Evolutionary conservation across 2,329 filamentous ascomycete genomes (phyloP).

Genomic region (Chrysosporium keratinophilum): DNA sequence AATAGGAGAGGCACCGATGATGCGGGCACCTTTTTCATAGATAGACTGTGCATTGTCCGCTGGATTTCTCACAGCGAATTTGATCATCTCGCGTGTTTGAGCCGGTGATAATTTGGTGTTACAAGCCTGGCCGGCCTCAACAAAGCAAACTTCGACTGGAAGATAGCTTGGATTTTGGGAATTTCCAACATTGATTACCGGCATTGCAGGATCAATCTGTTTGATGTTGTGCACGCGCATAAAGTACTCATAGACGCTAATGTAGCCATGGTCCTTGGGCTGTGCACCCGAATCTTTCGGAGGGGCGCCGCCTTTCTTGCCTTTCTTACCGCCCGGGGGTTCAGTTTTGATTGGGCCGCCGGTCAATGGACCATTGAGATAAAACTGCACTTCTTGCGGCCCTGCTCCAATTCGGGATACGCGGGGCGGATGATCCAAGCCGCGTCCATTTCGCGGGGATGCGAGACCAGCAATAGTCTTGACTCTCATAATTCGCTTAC

Average conservation of each 20-base stretch:
- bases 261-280: slow-evolving; percentile 30
- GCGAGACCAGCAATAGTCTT: slow-evolving; percentile 43
- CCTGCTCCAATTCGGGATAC: slow-evolving; percentile 36
- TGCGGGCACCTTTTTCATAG: slow-evolving; percentile 42
- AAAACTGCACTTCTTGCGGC: slow-evolving; percentile 48
- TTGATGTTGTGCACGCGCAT: slow-evolving; percentile 9
- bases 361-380: slow-evolving; percentile 27
- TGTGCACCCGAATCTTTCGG: slow-evolving; percentile 23
- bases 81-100: slow-evolving; percentile 60
- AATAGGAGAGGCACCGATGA: slow-evolving; percentile 47
- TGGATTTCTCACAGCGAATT: slow-evolving; percentile 59
- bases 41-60: slow-evolving; percentile 58
- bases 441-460: slow-evolving; percentile 28
- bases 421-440: slow-evolving; percentile 28
- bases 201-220: slow-evolving; percentile 30
- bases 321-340: slow-evolving; percentile 22
- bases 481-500: slow-evolving; percentile 26
- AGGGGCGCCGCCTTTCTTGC: slow-evolving; percentile 15
- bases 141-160: slow-evolving; percentile 54
- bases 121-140: slow-evolving; percentile 55
- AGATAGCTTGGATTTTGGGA: slow-evolving; percentile 50
- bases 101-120: slow-evolving; percentile 48
- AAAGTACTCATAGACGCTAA: slow-evolving; percentile 46
- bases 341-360: slow-evolving; percentile 12
- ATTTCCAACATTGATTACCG: slow-evolving; percentile 58